Evolutionary conservation across 2,329 filamentous ascomycete genomes (phyloP).

Genomic region (Aspergillus thermomutatus): DNA sequence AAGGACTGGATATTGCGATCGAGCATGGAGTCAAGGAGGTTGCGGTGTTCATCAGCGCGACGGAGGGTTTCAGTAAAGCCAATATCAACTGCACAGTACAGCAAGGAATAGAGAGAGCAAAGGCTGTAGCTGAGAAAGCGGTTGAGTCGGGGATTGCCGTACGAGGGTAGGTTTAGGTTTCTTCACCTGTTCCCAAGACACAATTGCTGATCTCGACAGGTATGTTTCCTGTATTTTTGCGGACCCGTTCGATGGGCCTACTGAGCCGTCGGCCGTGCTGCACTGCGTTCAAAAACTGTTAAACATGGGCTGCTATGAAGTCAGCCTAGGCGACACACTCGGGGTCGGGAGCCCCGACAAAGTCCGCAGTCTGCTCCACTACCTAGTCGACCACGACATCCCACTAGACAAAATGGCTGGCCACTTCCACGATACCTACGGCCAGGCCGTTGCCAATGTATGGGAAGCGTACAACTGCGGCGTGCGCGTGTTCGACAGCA

Average conservation of each 20-base stretch:
- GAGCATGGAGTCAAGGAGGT: slow-evolving; percentile 35
- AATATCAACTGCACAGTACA: slow-evolving; percentile 43
- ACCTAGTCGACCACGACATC: slow-evolving; percentile 50
- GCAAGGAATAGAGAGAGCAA: slow-evolving; percentile 34
- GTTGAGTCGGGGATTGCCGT: slow-evolving; percentile 26
- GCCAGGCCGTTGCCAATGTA: slow-evolving; percentile 78
- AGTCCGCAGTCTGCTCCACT: slow-evolving; percentile 29
- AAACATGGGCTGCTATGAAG: slow-evolving; percentile 86
- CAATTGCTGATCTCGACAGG: slow-evolving; percentile 7
- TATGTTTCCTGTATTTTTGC: slow-evolving; percentile 43
- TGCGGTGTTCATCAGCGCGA: slow-evolving; percentile 42
- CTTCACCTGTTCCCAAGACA: neutral
- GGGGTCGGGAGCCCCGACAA: slow-evolving; percentile 69
- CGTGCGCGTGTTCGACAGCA: slow-evolving; percentile 73
- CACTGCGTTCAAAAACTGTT: slow-evolving; percentile 59
- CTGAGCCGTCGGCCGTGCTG: slow-evolving; percentile 50
- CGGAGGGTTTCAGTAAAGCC: slow-evolving; percentile 41
- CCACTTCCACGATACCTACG: slow-evolving; percentile 89
- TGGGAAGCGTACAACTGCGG: slow-evolving; percentile 74
- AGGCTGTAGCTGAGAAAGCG: slow-evolving; percentile 30
- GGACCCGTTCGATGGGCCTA: slow-evolving; percentile 51
- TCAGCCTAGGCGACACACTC: slow-evolving; percentile 84
- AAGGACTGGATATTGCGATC: slow-evolving; percentile 56
- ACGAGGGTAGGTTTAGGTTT: slow-evolving; percentile 26
- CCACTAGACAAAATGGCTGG: slow-evolving; percentile 69